Evolutionary conservation across 805 yeast genomes (phyloP).

Genomic region (Metschnikowia baotianmanensis): DNA sequence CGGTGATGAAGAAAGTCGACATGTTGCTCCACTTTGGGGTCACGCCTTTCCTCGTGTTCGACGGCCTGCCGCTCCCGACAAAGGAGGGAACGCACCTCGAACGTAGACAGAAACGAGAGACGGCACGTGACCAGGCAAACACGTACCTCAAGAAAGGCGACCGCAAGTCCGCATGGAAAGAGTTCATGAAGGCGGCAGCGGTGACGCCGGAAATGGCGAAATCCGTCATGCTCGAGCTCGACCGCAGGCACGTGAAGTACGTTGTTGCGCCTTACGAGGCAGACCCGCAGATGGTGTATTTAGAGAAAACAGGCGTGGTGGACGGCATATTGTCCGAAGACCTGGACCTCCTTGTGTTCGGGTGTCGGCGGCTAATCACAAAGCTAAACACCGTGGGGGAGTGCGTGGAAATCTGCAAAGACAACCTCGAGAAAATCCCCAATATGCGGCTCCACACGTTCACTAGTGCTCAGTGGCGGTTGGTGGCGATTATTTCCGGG

Average conservation of each 20-base stretch:
- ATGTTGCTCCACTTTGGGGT: slow-evolving; percentile 69
- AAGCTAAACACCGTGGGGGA: slow-evolving; percentile 75
- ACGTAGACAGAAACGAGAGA: slow-evolving; percentile 55
- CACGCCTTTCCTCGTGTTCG: slow-evolving; percentile 86
- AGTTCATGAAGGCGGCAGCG: slow-evolving; percentile 75
- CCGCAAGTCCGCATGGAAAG: slow-evolving; percentile 58
- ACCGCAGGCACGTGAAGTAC: slow-evolving; percentile 53
- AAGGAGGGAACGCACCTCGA: slow-evolving; percentile 71
- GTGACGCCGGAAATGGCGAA: slow-evolving; percentile 92
- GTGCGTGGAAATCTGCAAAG: slow-evolving; percentile 66
- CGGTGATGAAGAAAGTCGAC: slow-evolving; percentile 61
- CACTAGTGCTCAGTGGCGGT: slow-evolving; percentile 57
- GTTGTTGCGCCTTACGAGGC: slow-evolving; percentile 99
- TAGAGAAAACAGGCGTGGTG: slow-evolving; percentile 71
- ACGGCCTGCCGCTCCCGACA: slow-evolving; percentile 83
- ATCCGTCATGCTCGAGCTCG: slow-evolving; percentile 71
- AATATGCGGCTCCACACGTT: slow-evolving; percentile 51
- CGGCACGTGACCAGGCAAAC: slow-evolving; percentile 57
- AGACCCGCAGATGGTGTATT: slow-evolving; percentile 91
- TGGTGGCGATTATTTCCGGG: slow-evolving; percentile 87
- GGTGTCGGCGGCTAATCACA: slow-evolving; percentile 72
- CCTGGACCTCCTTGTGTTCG: slow-evolving; percentile 88
- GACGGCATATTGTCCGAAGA: slow-evolving; percentile 92
- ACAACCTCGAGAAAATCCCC: slow-evolving; percentile 49
- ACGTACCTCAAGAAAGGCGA: slow-evolving; percentile 53